Evolutionary conservation across 2,329 filamentous ascomycete genomes (phyloP).

Genomic region (Dothistroma septosporum): DNA sequence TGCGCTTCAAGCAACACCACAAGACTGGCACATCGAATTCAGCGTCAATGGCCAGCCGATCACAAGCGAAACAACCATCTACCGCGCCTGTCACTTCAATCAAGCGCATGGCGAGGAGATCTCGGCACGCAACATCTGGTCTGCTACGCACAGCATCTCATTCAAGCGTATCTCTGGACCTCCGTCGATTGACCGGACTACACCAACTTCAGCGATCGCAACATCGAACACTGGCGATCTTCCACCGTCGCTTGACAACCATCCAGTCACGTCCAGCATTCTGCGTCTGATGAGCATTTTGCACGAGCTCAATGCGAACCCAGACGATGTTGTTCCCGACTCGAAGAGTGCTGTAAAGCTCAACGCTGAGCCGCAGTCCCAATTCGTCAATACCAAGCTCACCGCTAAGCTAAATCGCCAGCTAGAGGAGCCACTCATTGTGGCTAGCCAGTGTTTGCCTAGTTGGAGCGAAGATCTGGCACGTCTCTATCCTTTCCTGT

Average conservation of each 20-base stretch:
- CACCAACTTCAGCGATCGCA: slow-evolving; percentile 49
- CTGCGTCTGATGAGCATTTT: slow-evolving; percentile 82
- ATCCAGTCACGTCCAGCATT: slow-evolving; percentile 81
- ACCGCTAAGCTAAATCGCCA: slow-evolving; percentile 97
- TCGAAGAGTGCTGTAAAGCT: slow-evolving; percentile 61
- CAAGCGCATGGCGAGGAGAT: slow-evolving; percentile 60
- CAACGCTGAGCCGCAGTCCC: slow-evolving; percentile 76
- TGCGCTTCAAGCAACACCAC: slow-evolving; percentile 71
- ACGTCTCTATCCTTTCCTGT: slow-evolving; percentile 90
- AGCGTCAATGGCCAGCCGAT: slow-evolving; percentile 79
- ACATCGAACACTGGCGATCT: slow-evolving; percentile 57
- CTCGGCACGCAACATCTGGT: slow-evolving; percentile 77
- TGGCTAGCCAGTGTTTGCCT: slow-evolving; percentile 92
- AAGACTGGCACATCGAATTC: slow-evolving; percentile 98
- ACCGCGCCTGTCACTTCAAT: slow-evolving; percentile 81
- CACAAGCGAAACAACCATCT: slow-evolving; percentile 89
- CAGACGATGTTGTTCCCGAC: slow-evolving; percentile 83
- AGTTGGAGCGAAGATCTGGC: slow-evolving; percentile 95
- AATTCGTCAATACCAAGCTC: slow-evolving; percentile 98
- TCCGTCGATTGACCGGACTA: slow-evolving; percentile 66
- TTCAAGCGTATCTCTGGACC: slow-evolving; percentile 84
- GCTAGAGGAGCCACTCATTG: slow-evolving; percentile 91
- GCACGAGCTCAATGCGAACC: slow-evolving; percentile 86
- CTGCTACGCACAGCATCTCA: slow-evolving; percentile 82
- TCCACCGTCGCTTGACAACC: slow-evolving; percentile 75